These are phyloP conservation scores for Penicillium flavigenum DNA, from an alignment of 495 filamentous ascomycete genomes.

Conservation along the genomic window DNA sequence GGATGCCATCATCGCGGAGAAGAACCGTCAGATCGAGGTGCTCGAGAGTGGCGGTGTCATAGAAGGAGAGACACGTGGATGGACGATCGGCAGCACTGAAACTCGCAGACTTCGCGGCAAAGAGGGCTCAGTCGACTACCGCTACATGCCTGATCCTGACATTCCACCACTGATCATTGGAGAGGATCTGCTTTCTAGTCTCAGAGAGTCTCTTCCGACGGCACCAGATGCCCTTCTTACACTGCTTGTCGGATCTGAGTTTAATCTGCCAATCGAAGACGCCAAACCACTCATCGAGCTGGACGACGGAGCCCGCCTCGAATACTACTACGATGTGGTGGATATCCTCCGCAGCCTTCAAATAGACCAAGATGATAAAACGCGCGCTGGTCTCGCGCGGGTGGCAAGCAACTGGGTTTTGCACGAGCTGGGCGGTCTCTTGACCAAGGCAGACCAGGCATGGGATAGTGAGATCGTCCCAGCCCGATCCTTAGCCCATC, in stretches of 20 bases:
- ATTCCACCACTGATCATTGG: conserved; percentile 76
- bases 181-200: conserved; percentile 60
- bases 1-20: conserved; percentile 88
- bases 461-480: conserved; percentile 60
- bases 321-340: conserved; percentile 79
- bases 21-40: conserved; percentile 79
- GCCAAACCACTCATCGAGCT: conserved; percentile 76
- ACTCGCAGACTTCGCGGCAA: conserved; percentile 79
- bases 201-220: conserved; percentile 59
- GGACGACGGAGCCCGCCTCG: conserved; percentile 75
- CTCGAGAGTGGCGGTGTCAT: conserved; percentile 77
- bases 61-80: conserved; percentile 88
- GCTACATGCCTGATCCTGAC: conserved; percentile 98
- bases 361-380: conserved; percentile 29
- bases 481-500: conserved; percentile 58
- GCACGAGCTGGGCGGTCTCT: conserved; percentile 81
- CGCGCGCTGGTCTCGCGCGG: conserved; percentile 31
- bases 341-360: conserved; percentile 49
- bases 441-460: conserved; percentile 50
- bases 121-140: conserved; percentile 95
- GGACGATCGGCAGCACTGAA: conserved; percentile 77
- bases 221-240: conserved; percentile 68
- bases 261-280: conserved; percentile 76
- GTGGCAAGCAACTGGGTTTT: conserved; percentile 71
- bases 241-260: conserved; percentile 52